Base-by-base conservation (phyloP, 208 protist genomes). In the Leishmania guyanensis region DNA sequence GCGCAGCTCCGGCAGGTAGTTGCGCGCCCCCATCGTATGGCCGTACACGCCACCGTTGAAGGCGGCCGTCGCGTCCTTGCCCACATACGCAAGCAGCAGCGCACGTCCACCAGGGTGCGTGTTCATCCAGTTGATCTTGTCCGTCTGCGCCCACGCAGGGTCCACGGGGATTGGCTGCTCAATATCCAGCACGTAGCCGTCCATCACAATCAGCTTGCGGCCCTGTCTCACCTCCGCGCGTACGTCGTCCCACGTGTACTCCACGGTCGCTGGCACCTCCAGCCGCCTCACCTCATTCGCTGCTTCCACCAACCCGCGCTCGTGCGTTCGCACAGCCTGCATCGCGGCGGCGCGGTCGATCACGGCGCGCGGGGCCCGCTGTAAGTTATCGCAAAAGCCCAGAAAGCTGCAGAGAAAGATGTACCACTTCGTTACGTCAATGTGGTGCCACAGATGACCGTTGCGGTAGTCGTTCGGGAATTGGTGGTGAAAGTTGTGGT, bases 401-500 rank as follows among this genome's bases (percentile, higher is more conserved):
- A 96, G 51, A 53, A 90, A 77, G 48, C 79, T 75, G 69, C 78
- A 79, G 0, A 85, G 53, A 29, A 84, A 78, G 85, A 98, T 97
- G 71, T 91, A 82, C 89, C 91, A 96, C 82, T 97, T 96, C 43
- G 94, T 96, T 33, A 93, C 88, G 86, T 98, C 94, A 77, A 92
- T 96, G 81, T 97, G 90, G 80, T 90, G 89, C 84, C 82, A 92
- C 68, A 86, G 85, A 79, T 96, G 85, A 73, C 93, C 93, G 85
- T 96, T 97, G 71, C 93, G 88, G 86, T 97, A 98, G 86, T 97
- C 94, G 72, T 94, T 86, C 33, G 94, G 87, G 86, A 98, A 98
- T 73, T 94, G 91, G 83, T 98, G 96, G 82, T 98, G 96, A 87
- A 92, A 97, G 87, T 98, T 96, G 90, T 98, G 94, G 89, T 95